Evolutionary conservation across 1,284 basidiomycete genomes (phyloP), one percentile per base, ranked within the genome.

Genomic region (Rhodotorula sp.): DNA sequence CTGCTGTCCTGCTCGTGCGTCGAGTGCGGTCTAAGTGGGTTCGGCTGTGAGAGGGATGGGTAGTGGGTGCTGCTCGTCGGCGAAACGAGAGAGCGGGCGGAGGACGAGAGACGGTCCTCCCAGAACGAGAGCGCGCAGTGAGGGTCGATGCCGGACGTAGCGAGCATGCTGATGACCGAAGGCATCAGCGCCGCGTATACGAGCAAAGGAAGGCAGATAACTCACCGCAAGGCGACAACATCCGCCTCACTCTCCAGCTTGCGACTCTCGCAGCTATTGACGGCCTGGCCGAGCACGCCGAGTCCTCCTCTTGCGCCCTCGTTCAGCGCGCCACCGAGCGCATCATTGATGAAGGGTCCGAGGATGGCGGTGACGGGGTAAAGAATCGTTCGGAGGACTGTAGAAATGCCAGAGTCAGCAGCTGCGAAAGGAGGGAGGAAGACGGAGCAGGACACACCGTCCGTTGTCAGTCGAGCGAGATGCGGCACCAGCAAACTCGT

Each of bases 341-440:
- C 73, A 60, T 78, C 77, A 62, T 75, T 74, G 50, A 78, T 60
- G 69, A 78, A 78, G 18, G 77, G 77, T 0, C 77, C 77, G 40
- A 78, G 65, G 9, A 77, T 40, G 22, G 71, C 70, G 18, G 75
- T 76, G 55, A 78, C 40, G 8, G 77, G 77, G 52, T 71, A 78
- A 15, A 74, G 57, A 56, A 76, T 52, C 16, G 76, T 76, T 10
- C 77, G 71, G 24, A 75, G 37, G 58, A 77, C 75, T 76, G 58
- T n/a, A 26, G 2, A 28, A 9, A 24, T 5, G n/a, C 4, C 26
- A 1, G 50, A 18, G 59, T 51, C 48, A 53, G 55, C 53, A 15
- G 2, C 18, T 11, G 40, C 40, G 34, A 3, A 53, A 30, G 20
- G 18, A 20, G 52, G 11, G 55, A 28, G n/a, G 37, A 40, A 20